Conservation (phyloP, 176 grass and related monocot genomes). For the sorghum (Sorghum bicolor) region DNA sequence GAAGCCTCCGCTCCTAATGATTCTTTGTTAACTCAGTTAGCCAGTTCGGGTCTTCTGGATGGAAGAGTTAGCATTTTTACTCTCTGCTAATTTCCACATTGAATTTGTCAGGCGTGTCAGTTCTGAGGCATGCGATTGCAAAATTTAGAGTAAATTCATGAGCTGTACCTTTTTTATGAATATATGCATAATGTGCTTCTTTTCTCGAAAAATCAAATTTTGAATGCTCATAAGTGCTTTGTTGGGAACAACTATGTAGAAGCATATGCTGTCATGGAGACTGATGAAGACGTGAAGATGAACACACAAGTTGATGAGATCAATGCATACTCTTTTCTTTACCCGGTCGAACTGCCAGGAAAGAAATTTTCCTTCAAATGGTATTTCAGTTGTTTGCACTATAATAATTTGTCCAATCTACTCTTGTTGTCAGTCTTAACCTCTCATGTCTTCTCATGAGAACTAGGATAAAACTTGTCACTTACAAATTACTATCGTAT, state of each 20-base stretch:
- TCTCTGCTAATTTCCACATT: neutral
- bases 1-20: neutral
- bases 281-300: conserved; percentile 76
- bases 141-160: neutral
- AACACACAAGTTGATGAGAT: conserved; percentile 56
- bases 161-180: neutral
- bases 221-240: conserved; percentile 7
- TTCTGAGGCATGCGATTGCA: neutral
- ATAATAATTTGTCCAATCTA: conserved; percentile 4
- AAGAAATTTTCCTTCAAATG: conserved; percentile 78
- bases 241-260: conserved; percentile 37
- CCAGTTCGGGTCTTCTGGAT: neutral
- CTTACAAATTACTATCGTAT: conserved; percentile 1
- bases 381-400: conserved; percentile 32
- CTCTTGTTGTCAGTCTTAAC: neutral
- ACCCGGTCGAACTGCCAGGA: conserved; percentile 61
- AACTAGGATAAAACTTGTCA: neutral
- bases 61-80: neutral
- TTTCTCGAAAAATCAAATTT: neutral
- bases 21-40: neutral
- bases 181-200: neutral
- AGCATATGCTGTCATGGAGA: conserved; percentile 50
- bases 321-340: conserved; percentile 89
- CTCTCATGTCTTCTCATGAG: neutral
- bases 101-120: neutral